Evolutionary conservation across 345 rosid species (phyloP), one percentile per base, ranked within the genome.

Genomic region (Melaleuca alternifolia): DNA sequence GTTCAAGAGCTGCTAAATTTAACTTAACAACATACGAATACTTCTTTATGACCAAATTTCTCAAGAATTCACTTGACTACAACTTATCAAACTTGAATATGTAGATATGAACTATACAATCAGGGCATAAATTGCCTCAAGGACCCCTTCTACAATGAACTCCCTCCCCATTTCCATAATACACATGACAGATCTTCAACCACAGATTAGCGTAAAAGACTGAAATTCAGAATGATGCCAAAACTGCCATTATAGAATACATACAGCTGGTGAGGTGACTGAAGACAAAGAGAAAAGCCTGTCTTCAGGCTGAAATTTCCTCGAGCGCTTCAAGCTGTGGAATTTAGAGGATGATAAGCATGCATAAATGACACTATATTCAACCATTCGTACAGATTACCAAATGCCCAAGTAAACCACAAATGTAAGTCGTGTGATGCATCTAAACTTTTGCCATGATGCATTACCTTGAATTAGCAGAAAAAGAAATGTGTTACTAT

Each of bases 291-390:
- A 97, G 93, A 96, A 94, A 77, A 96, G 94, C 92, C 99, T 93
- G 75, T 97, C 99, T 92, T 97, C 99, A 81, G 95, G 96, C 93
- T 96, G 98, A 88, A 97, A 97, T 91, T 96, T 97, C 91, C 96
- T 92, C 8, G 99, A 93, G 86, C 99, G 97, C 94, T 96, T 97
- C 93, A 94, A 93, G 88, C 99, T 96, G 91, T 92, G 87, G 81
- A 41, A 54, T 65, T 52, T 26, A 84, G 24, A 2, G 37, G n/a
- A 46, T 0, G 11, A 37, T 62, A 12, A 56, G 52, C 16, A 50
- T 50, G 33, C 28, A 37, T 52, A 21, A 62, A 10, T 50, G 83
- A 52, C 57, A 52, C 9, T 6, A 53, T 15, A 85, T 50, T 46
- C 26, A 52, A 52, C 48, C 12, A 51, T 24, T 2, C 53, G 16